Conservation (phyloP, 495 filamentous ascomycete genomes). For the Clavariopsis aquatica region DNA sequence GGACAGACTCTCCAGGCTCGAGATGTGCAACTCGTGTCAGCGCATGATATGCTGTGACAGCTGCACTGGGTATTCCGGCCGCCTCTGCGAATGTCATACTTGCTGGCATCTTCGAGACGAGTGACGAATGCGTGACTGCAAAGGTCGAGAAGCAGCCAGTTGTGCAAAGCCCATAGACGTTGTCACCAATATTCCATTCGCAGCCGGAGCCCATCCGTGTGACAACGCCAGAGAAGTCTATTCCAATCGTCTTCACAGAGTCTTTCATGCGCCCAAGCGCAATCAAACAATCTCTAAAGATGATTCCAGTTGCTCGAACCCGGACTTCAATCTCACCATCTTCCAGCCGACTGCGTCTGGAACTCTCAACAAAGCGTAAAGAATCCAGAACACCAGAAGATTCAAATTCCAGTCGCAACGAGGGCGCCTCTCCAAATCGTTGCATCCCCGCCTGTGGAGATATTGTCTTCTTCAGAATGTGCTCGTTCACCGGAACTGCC, state of each 20-base stretch:
- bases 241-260: conserved; percentile 9
- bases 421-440: not conserved
- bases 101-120: not conserved
- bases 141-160: conserved; percentile 6
- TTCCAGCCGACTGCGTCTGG: not conserved
- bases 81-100: conserved; percentile 8
- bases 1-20: conserved; percentile 8
- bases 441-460: not conserved
- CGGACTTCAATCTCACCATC: conserved; percentile 16
- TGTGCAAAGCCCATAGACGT: conserved; percentile 2
- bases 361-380: conserved; percentile 14
- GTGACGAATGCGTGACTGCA: not conserved
- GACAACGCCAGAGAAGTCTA: conserved; percentile 18
- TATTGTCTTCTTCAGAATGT: conserved; percentile 1
- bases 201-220: not conserved
- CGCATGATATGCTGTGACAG: conserved; percentile 9
- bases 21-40: conserved; percentile 5
- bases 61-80: not conserved
- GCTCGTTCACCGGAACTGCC: not conserved
- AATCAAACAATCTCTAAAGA: conserved; percentile 20
- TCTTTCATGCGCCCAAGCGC: conserved; percentile 20
- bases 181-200: conserved; percentile 19
- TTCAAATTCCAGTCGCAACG: conserved; percentile 7
- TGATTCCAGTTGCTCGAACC: conserved; percentile 18
- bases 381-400: conserved; percentile 11